Evolutionary conservation across 192 early-diverging fungal genomes (phyloP).

Genomic region (Dispira parvispora): DNA sequence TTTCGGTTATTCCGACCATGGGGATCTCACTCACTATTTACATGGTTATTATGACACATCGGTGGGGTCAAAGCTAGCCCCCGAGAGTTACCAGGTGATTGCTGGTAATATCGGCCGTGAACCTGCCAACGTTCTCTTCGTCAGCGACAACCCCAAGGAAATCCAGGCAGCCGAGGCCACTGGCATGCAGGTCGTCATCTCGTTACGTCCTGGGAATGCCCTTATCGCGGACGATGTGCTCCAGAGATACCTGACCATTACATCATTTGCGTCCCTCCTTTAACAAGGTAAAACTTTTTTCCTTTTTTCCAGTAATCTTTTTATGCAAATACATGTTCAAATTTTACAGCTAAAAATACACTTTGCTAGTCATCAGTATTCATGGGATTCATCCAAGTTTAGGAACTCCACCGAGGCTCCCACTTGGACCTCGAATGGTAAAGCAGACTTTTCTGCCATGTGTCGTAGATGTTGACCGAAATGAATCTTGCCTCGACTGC

Average conservation of each 20-base stretch:
- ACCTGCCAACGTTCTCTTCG: conserved; percentile 50
- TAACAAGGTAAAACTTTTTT: not conserved
- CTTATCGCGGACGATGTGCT: conserved; percentile 18
- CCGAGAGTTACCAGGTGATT: conserved; percentile 59
- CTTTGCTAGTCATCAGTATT: no score
- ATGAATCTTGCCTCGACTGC: conserved; percentile 11
- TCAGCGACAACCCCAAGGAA: conserved; percentile 85
- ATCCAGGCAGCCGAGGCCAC: conserved; percentile 56
- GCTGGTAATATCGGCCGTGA: conserved; percentile 36
- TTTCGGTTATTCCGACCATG: conserved; percentile 67
- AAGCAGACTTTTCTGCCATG: not conserved
- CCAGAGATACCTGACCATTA: not conserved
- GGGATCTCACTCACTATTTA: conserved; percentile 57
- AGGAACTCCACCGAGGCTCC: not conserved
- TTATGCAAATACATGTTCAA: no score
- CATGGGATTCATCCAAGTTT: no score
- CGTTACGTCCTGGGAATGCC: conserved; percentile 61
- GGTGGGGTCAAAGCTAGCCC: conserved; percentile 65
- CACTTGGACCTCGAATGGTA: not conserved
- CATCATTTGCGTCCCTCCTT: not conserved
- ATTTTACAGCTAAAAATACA: no score
- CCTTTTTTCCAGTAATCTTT: not conserved
- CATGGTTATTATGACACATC: conserved; percentile 82
- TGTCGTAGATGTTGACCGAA: not conserved
- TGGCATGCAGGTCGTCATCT: conserved; percentile 48